A percentile compares a stretch with the other conserved stretches of the same genome.
These are phyloP conservation scores for Ceratopteris richardii DNA, from an alignment of 75 land plant genomes.

Conservation along the genomic window DNA sequence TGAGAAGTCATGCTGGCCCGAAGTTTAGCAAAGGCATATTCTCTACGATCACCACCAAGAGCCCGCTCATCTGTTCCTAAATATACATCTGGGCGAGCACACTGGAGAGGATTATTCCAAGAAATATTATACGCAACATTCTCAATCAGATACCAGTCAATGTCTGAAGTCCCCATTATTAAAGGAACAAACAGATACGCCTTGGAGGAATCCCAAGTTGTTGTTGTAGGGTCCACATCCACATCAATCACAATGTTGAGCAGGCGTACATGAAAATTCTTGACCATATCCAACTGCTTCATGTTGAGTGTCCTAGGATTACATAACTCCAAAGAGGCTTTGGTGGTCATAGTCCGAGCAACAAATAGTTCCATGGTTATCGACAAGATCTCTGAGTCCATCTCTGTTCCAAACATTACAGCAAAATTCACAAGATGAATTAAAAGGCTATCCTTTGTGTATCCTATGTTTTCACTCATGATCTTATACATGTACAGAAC, in stretches of 20 bases:
- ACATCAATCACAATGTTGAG: slow-evolving; percentile 99
- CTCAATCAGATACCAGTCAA: slow-evolving; percentile 70
- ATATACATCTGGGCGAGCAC: slow-evolving; percentile 96
- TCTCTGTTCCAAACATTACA: slow-evolving; percentile 77
- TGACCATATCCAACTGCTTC: slow-evolving; percentile 64
- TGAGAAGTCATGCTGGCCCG: slow-evolving; percentile 80
- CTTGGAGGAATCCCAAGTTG: slow-evolving; percentile 96
- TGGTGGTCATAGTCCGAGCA: slow-evolving; percentile 86
- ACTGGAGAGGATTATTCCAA: slow-evolving; percentile 92
- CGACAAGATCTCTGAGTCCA: slow-evolving; percentile 96
- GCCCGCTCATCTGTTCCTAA: slow-evolving; percentile 97
- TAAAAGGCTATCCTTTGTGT: slow-evolving; percentile 66
- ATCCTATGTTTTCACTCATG: slow-evolving; percentile 64
- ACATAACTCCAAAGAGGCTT: slow-evolving; percentile 63
- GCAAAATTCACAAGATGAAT: slow-evolving; percentile 87
- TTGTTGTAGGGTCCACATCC: slow-evolving; percentile 92
- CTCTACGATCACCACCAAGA: slow-evolving; percentile 96
- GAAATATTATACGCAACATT: slow-evolving; percentile 46
- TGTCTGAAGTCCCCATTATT: slow-evolving; percentile 31
- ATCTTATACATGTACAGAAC: slow-evolving; percentile 65
- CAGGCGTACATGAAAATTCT: slow-evolving; percentile 92
- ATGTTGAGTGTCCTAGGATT: slow-evolving; percentile 31
- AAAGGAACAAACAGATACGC: slow-evolving; percentile 91
- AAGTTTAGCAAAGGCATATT: slow-evolving; percentile 92
- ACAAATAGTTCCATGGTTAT: slow-evolving; percentile 97